A percentile compares a stretch with the other conserved stretches of the same genome.
These are phyloP conservation scores for Fusarium caatingaense DNA, from an alignment of 2,329 filamentous ascomycete genomes.

Conservation along the genomic window DNA sequence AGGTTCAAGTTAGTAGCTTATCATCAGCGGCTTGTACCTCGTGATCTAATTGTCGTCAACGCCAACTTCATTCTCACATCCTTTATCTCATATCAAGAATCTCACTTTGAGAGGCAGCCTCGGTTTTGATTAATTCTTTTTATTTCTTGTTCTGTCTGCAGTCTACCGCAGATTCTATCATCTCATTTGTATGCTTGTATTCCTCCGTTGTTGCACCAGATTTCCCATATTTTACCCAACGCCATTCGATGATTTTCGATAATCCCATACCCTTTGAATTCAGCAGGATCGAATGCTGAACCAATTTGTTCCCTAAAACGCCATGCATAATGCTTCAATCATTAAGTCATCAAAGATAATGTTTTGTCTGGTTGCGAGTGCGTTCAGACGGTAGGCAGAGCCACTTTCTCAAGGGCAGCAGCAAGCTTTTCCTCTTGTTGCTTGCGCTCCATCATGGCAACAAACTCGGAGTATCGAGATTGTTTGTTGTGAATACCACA, in stretches of 20 bases:
- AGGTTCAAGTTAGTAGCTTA: constrained; percentile 11
- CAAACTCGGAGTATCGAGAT: constrained; percentile 89
- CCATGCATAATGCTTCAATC: constrained; percentile 45
- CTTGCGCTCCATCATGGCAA: constrained; percentile 78
- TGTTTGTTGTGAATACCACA: constrained; percentile 99
- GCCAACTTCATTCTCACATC: constrained; percentile 35
- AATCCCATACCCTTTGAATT: constrained; percentile 17
- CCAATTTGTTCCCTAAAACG: constrained; percentile 41
- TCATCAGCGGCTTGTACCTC: constrained; percentile 35
- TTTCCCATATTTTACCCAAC: constrained; percentile 36
- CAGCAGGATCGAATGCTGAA: constrained; percentile 22
- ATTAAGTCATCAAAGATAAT: constrained; percentile 45
- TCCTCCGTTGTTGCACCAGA: constrained; percentile 17
- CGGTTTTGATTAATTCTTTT: constrained; percentile 15
- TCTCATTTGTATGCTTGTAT: constrained; percentile 27
- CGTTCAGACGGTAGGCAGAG: constrained; percentile 44
- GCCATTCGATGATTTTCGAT: constrained; percentile 37
- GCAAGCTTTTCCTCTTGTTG: constrained; percentile 60
- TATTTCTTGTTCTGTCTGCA: constrained; percentile 31
- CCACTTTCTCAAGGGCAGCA: constrained; percentile 46
- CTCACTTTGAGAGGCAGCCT: neutral
- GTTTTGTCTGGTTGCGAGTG: constrained; percentile 34
- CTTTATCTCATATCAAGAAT: constrained; percentile 1
- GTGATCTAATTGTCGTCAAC: constrained; percentile 35
- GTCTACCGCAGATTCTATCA: constrained; percentile 18